Evolutionary conservation across 2,329 filamentous ascomycete species (phyloP).

Genomic region (Juglanconis oblonga): DNA sequence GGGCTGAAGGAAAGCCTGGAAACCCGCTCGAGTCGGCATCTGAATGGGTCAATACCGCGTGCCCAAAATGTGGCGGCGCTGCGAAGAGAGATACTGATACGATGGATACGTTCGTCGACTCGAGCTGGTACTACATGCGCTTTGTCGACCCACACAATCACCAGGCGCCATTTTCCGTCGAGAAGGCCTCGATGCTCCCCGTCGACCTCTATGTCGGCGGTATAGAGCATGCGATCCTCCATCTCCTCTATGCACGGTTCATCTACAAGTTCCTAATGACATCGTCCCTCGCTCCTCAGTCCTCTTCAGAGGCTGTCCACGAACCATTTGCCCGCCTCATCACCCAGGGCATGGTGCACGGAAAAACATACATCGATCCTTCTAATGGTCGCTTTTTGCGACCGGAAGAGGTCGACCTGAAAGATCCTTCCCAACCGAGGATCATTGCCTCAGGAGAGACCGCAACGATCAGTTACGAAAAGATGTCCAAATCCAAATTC

Average conservation of each 20-base stretch:
- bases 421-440: slow-evolving; percentile 51
- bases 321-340: slow-evolving; percentile 84
- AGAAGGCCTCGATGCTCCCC: slow-evolving; percentile 58
- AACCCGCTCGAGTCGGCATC: slow-evolving; percentile 72
- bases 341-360: slow-evolving; percentile 91
- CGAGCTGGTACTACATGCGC: slow-evolving; percentile 88
- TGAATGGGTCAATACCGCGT: slow-evolving; percentile 72
- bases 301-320: slow-evolving; percentile 36
- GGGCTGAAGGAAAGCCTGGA: slow-evolving; percentile 66
- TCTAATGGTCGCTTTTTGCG: slow-evolving; percentile 72
- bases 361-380: slow-evolving; percentile 76
- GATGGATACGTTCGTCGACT: slow-evolving; percentile 96
- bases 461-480: slow-evolving; percentile 71
- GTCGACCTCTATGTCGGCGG: slow-evolving; percentile 89
- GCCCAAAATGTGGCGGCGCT: slow-evolving; percentile 67
- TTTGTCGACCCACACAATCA: slow-evolving; percentile 71
- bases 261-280: slow-evolving; percentile 80
- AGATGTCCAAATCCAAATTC: slow-evolving; percentile 95
- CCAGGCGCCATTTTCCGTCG: slow-evolving; percentile 58
- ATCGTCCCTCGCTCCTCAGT: slow-evolving; percentile 44
- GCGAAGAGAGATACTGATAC: slow-evolving; percentile 87
- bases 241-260: slow-evolving; percentile 85
- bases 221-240: slow-evolving; percentile 86
- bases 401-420: slow-evolving; percentile 69
- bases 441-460: slow-evolving; percentile 59